Base-by-base conservation (phyloP, 2,329 filamentous ascomycete genomes). In the Verticillium zaregamsianum region DNA sequence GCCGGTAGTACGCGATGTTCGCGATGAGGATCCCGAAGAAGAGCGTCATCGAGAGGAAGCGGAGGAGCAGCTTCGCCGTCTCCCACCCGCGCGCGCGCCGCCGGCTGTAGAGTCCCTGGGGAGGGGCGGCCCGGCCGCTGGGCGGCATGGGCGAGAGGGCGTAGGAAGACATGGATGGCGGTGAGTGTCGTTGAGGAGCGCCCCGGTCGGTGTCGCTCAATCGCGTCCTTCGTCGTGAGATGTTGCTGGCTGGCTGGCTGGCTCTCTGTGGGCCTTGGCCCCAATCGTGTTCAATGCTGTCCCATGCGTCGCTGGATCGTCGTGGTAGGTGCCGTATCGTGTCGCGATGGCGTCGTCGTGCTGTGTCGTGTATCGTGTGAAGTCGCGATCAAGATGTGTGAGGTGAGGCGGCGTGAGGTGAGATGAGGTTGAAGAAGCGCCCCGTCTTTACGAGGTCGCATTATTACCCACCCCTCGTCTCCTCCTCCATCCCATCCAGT, bases 11-110 rank as follows among this genome's bases (percentile, higher is more conserved):
- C 11, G 35, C 37, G 12, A 64, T 11, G 20, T 25, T 33, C 9
- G 63, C 54, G 28, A 64, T 52, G 49, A 67, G 31, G 20, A 67
- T 58, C 35, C 59, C 55, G 32, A 66, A 37, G 57, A 64, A 59
- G 9, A 68, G 15, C 6, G 59, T 23, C 32, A 67, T 57, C 45
- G 61, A 59, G 25, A 68, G 11, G 25, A 62, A 32, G 52, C 70
- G 68, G 9, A 68, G 31, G 28, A 69, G 52, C 25, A 72, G 60
- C 61, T 69, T 70, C 60, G 63, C 58, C 52, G 67, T 58, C 45
- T 69, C 64, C 68, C 69, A 71, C 12, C 57, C 33, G 55, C 58
- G 62, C 31, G 56, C 62, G 54, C 61, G 57, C 33, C 61, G 57
- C 49, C 61, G 57, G 31, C 63, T 49, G 62, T 62, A 65, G 7